Conservation (phyloP, 129 eudicot species). For the Helianthus annuus region HanXRQr2.0-SUNRISE NC_035447.2:90303865-90304364, state of each 20-base stretch:
- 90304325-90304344: background rate
- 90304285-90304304: background rate
- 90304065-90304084: background rate
- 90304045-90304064: background rate
- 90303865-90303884: too few relatives aligned
- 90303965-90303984: slow-evolving; percentile 21
- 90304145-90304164: background rate
- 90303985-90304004: slow-evolving; percentile 21
- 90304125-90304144: background rate
- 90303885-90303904: too few relatives aligned
- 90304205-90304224: background rate
- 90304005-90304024: slow-evolving; percentile 20
- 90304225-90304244: background rate
- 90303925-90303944: too few relatives aligned
- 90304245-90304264: background rate
- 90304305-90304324: background rate
- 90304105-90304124: background rate
- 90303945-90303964: too few relatives aligned
- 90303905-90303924: too few relatives aligned
- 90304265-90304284: background rate
- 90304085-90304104: background rate
- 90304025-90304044: slow-evolving; percentile 8
- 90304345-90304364: background rate
- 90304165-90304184: background rate
- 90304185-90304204: background rate